These are phyloP conservation scores for Hibiscus tridactylites DNA, from an alignment of 345 rosid genomes.

Conservation along the genomic window DNA sequence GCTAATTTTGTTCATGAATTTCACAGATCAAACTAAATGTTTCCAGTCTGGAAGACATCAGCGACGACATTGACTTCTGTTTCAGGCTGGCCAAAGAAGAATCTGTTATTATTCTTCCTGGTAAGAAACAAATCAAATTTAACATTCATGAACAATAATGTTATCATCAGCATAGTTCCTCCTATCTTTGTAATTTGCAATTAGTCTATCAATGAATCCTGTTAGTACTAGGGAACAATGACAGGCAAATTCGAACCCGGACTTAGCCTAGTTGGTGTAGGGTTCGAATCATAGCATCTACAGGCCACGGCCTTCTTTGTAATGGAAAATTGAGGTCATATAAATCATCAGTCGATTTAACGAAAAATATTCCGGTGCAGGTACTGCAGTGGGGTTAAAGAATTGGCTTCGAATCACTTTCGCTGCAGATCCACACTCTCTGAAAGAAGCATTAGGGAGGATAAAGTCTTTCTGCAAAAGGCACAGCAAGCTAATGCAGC, in stretches of 20 bases:
- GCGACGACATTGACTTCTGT: slow-evolving; percentile 85
- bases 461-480: slow-evolving; percentile 56
- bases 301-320: too few relatives aligned
- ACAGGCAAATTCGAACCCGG: background rate
- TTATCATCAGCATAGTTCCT: background rate
- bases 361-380: slow-evolving; percentile 26
- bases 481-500: slow-evolving; percentile 35
- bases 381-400: slow-evolving; percentile 75
- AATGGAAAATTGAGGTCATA: background rate
- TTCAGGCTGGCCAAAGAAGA: slow-evolving; percentile 89
- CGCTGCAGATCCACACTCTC: slow-evolving; percentile 62
- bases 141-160: background rate
- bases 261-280: background rate
- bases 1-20: background rate
- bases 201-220: too few relatives aligned
- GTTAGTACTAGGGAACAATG: background rate
- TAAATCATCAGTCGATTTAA: background rate
- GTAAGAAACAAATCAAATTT: slow-evolving; percentile 23
- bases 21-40: slow-evolving; percentile 63
- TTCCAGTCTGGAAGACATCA: slow-evolving; percentile 49
- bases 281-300: background rate
- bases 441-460: slow-evolving; percentile 63
- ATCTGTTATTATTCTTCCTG: slow-evolving; percentile 88
- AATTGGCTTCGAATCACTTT: slow-evolving; percentile 81
- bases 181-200: background rate